These are phyloP conservation scores for Taphrina confusa DNA, from an alignment of 1,139 yeast species.

Conservation along the genomic window DNA sequence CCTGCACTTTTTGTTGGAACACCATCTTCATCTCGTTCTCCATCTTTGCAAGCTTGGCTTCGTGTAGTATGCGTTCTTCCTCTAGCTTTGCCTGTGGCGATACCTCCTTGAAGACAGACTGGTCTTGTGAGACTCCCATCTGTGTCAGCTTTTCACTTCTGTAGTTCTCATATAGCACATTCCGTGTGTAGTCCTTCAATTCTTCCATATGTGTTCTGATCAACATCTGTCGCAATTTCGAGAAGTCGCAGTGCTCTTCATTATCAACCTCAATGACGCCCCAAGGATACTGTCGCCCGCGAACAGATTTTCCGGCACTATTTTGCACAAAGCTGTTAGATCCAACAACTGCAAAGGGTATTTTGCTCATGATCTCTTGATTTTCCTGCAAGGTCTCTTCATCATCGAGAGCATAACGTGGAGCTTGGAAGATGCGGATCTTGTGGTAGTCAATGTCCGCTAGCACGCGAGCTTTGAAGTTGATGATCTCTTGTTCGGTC, in stretches of 20 bases:
- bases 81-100: constrained; percentile 91
- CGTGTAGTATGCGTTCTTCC: constrained; percentile 90
- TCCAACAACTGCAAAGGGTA: constrained; percentile 95
- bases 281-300: constrained; percentile 98
- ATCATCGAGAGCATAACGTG: constrained; percentile 78
- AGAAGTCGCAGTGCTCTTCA: constrained; percentile 90
- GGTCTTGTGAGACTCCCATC: constrained; percentile 92
- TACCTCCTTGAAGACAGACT: constrained; percentile 85
- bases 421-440: constrained; percentile 78
- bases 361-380: constrained; percentile 63
- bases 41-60: constrained; percentile 89
- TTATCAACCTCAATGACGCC: constrained; percentile 95
- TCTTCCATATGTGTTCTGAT: constrained; percentile 77
- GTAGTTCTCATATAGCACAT: constrained; percentile 79
- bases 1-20: constrained; percentile 93
- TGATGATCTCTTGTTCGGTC: constrained; percentile 78
- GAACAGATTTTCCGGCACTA: constrained; percentile 72
- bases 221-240: constrained; percentile 82
- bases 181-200: constrained; percentile 81
- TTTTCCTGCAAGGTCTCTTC: constrained; percentile 74
- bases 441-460: constrained; percentile 70
- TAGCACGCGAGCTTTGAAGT: constrained; percentile 59
- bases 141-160: constrained; percentile 76
- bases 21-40: constrained; percentile 96
- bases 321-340: constrained; percentile 75